Evolutionary conservation across 768 basidiomycete species (phyloP), one percentile per base, ranked within the genome.

Genomic region (Lactifluus volemus): DNA sequence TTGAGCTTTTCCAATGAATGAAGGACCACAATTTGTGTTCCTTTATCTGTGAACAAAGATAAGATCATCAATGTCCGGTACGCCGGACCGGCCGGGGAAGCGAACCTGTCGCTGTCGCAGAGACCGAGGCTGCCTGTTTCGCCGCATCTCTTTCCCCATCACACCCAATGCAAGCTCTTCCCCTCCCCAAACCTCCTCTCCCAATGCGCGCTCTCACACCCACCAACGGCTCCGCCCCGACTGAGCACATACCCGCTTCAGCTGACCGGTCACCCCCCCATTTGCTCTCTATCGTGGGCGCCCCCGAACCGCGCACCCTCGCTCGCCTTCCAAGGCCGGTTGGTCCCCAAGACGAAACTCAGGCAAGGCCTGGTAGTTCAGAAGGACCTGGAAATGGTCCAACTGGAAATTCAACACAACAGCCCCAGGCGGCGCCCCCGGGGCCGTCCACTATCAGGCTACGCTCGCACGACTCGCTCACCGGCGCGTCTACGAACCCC

Each of bases 381-480:
- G 44, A 42, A 25, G 50, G n/a, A 10, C 10, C 50, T 14, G 45
- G 42, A 2, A 30, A 36, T 14, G 32, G 17, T 14, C 53, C 30
- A 19, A 34, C 29, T 11, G 49, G 21, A 29, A 52, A 25, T 56
- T n/a, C 53, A 21, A 29, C 14, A 7, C 59, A 49, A 6, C 53
- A n/a, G 10, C 41, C 49, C 5, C 60, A 8, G 7, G 39, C 59
- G 0, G 53, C 48, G 9, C 49, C 59, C 21, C 55, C 34, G 3
- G 25, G 25, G 25, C 59, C 63, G 1, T 41, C 42, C 21, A 25
- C 25, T 25, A 25, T 25, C 25, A 55, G 53, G 34, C 49, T 61
- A n/a, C 63, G 59, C 32, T 59, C 58, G 30, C 59, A 62, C 38
- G 63, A 61, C 19, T 61, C 59, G 44, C 61, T 55, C 38, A 32